Conservation (phyloP, 768 basidiomycete species). For the Podaxis rugospora region DNA sequence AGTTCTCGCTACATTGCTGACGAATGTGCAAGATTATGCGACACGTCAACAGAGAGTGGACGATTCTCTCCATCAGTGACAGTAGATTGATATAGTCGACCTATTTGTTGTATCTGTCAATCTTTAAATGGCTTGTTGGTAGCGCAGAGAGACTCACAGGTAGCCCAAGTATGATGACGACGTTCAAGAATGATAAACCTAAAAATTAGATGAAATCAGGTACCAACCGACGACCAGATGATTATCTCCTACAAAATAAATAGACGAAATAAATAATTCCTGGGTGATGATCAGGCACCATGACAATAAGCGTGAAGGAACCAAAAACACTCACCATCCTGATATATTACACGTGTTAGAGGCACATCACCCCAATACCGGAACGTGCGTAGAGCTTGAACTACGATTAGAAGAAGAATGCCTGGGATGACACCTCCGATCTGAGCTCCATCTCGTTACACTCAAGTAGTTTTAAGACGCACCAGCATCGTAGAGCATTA, state of each 20-base stretch:
- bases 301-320: not conserved
- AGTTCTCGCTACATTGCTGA: not conserved
- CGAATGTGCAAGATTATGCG: conserved; percentile 5
- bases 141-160: conserved; percentile 1
- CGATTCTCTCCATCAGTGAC: conserved; percentile 4
- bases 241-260: conserved; percentile 4
- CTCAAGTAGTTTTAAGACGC: not conserved
- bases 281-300: not conserved
- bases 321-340: not conserved
- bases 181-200: conserved; percentile 9
- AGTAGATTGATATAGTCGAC: conserved; percentile 2
- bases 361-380: conserved; percentile 5
- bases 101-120: not conserved
- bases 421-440: not conserved
- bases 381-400: conserved; percentile 4
- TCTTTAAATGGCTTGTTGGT: not conserved
- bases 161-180: conserved; percentile 3
- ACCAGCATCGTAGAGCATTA: conserved; percentile 8
- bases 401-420: not conserved
- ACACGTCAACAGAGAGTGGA: conserved; percentile 6
- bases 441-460: not conserved
- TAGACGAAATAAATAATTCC: conserved; percentile 13
- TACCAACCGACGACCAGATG: not conserved
- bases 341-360: conserved; percentile 5
- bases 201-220: not conserved